Conservation (phyloP, 768 basidiomycete genomes). For the Amanita molliuscula region DNA sequence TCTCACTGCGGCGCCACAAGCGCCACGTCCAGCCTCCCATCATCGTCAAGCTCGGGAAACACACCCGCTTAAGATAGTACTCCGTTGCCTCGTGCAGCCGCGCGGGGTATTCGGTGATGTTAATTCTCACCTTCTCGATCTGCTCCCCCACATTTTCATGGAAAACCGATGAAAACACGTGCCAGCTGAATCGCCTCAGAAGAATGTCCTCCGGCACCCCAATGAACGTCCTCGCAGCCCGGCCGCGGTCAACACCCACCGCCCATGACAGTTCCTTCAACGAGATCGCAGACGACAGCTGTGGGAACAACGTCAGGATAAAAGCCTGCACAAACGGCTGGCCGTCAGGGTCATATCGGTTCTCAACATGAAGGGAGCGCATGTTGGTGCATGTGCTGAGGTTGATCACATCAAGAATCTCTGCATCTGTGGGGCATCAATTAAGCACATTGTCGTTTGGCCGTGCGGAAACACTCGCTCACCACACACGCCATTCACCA, state of each 20-base stretch:
- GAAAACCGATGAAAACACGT: constrained; percentile 15
- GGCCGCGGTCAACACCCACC: constrained; percentile 12
- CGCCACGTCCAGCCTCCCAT: not conserved
- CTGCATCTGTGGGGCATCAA: constrained; percentile 10
- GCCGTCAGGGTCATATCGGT: constrained; percentile 13
- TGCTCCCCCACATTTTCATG: constrained; percentile 5
- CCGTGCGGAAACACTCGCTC: constrained; percentile 5
- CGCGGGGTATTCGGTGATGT: constrained; percentile 10
- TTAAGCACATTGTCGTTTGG: not conserved
- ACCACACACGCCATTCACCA: constrained; percentile 16
- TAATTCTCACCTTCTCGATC: constrained; percentile 9
- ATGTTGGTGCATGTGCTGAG: constrained; percentile 14
- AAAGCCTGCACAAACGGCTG: constrained; percentile 10
- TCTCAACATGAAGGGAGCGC: constrained; percentile 16
- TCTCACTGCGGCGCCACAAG: not conserved
- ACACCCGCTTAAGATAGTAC: not conserved
- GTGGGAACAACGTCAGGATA: constrained; percentile 14
- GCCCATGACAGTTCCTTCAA: constrained; percentile 15
- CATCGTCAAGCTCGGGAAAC: not conserved
- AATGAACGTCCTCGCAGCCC: constrained; percentile 14
- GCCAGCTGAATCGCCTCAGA: constrained; percentile 19
- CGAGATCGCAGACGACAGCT: constrained; percentile 12
- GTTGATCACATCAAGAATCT: constrained; percentile 10
- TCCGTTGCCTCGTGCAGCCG: constrained; percentile 11
- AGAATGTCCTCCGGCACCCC: constrained; percentile 19